Evolutionary conservation across 495 filamentous ascomycete genomes (phyloP), one percentile per base, ranked within the genome.

Genomic region (Aspergillus affinis): DNA sequence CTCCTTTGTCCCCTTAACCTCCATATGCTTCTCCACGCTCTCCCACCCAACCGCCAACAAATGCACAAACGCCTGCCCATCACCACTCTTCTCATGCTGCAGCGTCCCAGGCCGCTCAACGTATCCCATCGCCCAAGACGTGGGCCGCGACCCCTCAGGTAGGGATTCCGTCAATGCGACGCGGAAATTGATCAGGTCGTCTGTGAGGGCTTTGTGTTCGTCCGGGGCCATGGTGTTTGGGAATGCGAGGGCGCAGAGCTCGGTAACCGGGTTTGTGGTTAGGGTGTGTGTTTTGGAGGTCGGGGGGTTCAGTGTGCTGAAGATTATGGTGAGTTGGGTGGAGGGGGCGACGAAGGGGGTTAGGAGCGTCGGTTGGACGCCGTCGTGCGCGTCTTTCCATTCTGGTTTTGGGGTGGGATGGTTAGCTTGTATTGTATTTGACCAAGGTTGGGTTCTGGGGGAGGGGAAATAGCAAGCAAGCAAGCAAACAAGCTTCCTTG

Each of bases 41-140:
- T 78, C 73, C 84, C 85, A 88, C 3, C 83, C 86, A 27, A 82
- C 46, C 17, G 59, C 70, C 30, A 79, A 58, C 0, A 84, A 61
- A 47, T 72, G 66, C 51, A 73, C 63, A 41, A 73, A 72, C 20
- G 74, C 74, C 61, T 73, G 68, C 21, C 71, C 78, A 47, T 63
- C 73, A 47, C 68, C 63, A 61, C 68, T 74, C 18, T 69, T 65
- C 27, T 57, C 63, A 62, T 80, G 74, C 32, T 63, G 30, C 48
- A 78, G 48, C 59, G 69, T 75, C 55, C 77, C 72, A 0, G 72
- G 78, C 41, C 72, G 62, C 13, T 81, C 76, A 10, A 79, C 69
- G 45, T 74, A 68, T 30, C 77, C 81, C 63, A 77, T 71, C 2
- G 72, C 61, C 75, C 72, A 84, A 6, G 70, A 82, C 58, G 54